These are phyloP conservation scores for Solanum tacnaense DNA, from an alignment of 257 asterid species.

Conservation along the genomic window DNA sequence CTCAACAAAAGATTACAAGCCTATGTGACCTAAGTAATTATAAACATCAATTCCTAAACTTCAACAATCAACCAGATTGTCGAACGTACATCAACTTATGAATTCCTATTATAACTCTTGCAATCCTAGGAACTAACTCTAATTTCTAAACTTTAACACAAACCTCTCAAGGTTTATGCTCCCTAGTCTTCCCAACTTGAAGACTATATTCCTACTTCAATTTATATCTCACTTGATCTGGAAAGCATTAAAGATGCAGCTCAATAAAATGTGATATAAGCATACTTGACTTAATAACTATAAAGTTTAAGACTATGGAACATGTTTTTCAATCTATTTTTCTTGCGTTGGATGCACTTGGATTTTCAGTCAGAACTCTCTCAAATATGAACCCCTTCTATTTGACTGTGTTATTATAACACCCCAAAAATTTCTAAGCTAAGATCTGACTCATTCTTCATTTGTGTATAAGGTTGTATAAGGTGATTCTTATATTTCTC, in stretches of 20 bases:
- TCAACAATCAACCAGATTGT: too few species aligned
- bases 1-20: too few species aligned
- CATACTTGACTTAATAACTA: background rate
- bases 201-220: background rate
- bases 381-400: background rate
- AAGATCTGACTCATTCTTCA: too few species aligned
- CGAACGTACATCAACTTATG: too few species aligned
- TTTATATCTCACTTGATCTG: background rate
- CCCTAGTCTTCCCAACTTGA: background rate
- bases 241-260: background rate
- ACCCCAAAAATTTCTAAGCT: too few species aligned
- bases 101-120: too few species aligned
- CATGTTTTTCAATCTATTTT: background rate
- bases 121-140: too few species aligned
- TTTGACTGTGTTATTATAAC: background rate
- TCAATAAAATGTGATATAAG: background rate
- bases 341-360: background rate
- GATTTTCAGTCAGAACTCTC: background rate
- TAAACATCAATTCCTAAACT: background rate
- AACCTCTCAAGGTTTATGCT: background rate
- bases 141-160: background rate
- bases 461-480: too few species aligned
- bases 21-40: too few species aligned
- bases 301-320: background rate
- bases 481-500: too few species aligned